Evolutionary conservation across 495 filamentous ascomycete genomes (phyloP).

Genomic region (Chaetomium cochliodes): DNA sequence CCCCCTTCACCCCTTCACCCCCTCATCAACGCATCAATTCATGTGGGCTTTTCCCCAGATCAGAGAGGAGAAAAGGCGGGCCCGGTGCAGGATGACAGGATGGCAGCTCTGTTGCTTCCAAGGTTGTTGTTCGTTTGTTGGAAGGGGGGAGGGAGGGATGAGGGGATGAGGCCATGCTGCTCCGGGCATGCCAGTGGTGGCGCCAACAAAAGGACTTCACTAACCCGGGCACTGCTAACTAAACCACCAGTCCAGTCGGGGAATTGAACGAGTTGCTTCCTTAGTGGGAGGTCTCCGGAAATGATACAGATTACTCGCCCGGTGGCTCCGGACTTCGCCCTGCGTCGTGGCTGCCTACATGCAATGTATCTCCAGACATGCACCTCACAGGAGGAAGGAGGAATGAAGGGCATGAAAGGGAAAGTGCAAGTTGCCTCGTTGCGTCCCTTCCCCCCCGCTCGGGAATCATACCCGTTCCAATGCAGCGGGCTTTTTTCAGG

Average conservation of each 20-base stretch:
- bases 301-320: slow-evolving; percentile 9
- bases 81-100: neutral
- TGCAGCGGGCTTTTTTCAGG: neutral
- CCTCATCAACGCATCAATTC: neutral
- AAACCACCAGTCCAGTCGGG: slow-evolving; percentile 11
- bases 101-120: neutral
- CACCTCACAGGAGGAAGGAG: too few species aligned
- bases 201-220: neutral
- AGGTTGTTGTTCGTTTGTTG: neutral
- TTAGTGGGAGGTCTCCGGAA: neutral
- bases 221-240: too few species aligned
- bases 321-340: neutral
- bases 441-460: neutral
- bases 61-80: neutral
- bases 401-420: too few species aligned
- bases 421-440: neutral
- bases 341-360: neutral
- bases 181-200: slow-evolving; percentile 3
- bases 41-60: slow-evolving; percentile 4
- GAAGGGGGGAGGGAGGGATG: neutral
- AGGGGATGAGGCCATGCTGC: neutral
- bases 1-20: neutral
- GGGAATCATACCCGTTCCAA: slow-evolving; percentile 18
- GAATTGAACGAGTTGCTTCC: neutral
- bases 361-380: too few species aligned